Base-by-base conservation (phyloP, 2,329 filamentous ascomycete genomes). In the Aspergillus sojae region DNA sequence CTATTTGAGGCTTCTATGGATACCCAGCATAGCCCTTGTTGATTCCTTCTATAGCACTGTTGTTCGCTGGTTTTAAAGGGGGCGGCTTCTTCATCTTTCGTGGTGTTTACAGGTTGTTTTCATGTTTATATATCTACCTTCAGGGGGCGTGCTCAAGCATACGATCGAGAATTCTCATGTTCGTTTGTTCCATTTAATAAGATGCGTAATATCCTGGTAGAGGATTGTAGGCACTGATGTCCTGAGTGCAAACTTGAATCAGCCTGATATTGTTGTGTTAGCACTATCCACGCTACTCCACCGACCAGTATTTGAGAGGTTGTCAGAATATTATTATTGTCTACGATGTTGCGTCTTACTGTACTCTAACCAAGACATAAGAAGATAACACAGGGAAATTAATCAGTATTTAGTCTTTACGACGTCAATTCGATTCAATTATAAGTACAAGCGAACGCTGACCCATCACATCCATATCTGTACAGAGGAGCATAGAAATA, bases 11-110 rank as follows among this genome's bases (percentile, higher is more conserved):
- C 56, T 58, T 65, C 61, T 60, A 65, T 68, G 73, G 73, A 75
- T 76, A 76, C 74, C 74, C 74, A 70, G 62, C 67, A 66, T 71
- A 72, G 70, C 69, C 71, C 67, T 61, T 63, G 54, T 28, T 28
- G 43, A 41, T 36, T 52, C 28, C 10, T 54, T 55, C 57, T 58
- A 46, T 58, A 63, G 14, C 41, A 41, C 60, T 59, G 30, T 57
- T 57, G 63, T 39, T 50, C 55, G 21, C 32, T 55, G 32, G 34
- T 55, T 39, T 39, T 16, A 36, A 36, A 23, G 32, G 32, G 19
- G 16, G 52, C 19, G 28, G 48, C 6, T 55, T 52, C 7, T 28
- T 55, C 32, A 23, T 55, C n/a, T 28, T 54, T 55, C 16, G 32
- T 41, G 57, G 57, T 52, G 46, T 60, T 41, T 36, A 30, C 21